Conservation (phyloP, 305 asterid species). For the Nicotiana rustica region DNA sequence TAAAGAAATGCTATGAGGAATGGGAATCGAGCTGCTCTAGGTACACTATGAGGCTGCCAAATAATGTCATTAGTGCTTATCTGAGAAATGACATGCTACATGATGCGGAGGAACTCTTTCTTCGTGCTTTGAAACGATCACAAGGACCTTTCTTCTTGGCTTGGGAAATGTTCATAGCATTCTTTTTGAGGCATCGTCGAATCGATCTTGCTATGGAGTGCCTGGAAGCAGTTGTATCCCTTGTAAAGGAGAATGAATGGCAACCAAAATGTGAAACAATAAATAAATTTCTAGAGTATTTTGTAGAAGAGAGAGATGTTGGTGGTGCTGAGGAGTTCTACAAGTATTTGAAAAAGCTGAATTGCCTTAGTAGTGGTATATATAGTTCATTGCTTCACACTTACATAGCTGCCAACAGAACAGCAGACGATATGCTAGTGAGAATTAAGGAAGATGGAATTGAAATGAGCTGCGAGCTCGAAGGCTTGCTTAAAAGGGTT, state of each 20-base stretch:
- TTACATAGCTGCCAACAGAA: constrained; percentile 57
- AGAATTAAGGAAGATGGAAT: constrained; percentile 62
- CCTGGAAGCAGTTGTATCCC: constrained; percentile 53
- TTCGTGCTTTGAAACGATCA: constrained; percentile 47
- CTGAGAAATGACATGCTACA: constrained; percentile 54
- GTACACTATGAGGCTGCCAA: constrained; percentile 62
- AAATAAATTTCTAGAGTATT: constrained; percentile 46
- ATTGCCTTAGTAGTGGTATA: constrained; percentile 47
- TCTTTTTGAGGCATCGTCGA: constrained; percentile 47
- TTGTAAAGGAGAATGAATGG: constrained; percentile 48
- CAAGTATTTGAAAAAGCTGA: constrained; percentile 58
- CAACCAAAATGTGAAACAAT: constrained; percentile 44
- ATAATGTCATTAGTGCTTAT: constrained; percentile 54
- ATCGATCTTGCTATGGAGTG: constrained; percentile 51
- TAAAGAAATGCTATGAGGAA: constrained; percentile 70
- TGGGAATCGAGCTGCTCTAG: constrained; percentile 63
- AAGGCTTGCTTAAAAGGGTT: constrained; percentile 51
- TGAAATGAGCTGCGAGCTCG: constrained; percentile 53
- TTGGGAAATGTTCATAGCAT: constrained; percentile 61
- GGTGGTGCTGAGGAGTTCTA: constrained; percentile 68
- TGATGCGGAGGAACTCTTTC: constrained; percentile 57
- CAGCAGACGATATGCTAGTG: constrained; percentile 40
- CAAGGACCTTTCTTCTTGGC: constrained; percentile 55
- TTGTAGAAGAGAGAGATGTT: constrained; percentile 54
- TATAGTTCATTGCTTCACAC: constrained; percentile 54